Evolutionary conservation across 2,329 filamentous ascomycete species (phyloP), one percentile per base, ranked within the genome.

Genomic region (Eutypella sp.): DNA sequence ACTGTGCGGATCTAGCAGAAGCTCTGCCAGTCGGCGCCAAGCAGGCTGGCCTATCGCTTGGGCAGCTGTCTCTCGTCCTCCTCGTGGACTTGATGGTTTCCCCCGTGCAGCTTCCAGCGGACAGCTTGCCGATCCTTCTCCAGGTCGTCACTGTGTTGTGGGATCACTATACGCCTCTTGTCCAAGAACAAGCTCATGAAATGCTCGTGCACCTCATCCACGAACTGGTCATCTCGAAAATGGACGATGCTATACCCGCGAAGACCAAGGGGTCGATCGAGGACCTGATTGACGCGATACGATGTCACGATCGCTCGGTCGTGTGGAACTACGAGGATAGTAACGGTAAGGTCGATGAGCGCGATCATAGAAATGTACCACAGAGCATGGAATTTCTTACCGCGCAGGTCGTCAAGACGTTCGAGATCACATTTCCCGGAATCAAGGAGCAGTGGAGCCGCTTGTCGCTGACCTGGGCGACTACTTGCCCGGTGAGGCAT

Each of bases 151-250:
- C 92, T 11, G 89, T 97, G 3, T 78, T 97, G 2, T 99, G 93
- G 93, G 95, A 99, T 63, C 92, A 97, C 60, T 96, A 99, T 59
- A 96, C 89, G 1, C 83, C 89, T 3, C 79, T 96, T 10, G 93
- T 99, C 2, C 92, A 97, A 64, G 93, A 97, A 55, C 92, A 99
- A 65, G 91, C 95, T 24, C 83, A 91, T 41, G 93, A 99, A 67
- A 96, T 99, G 91, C 79, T 99, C 15, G 91, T 99, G 2, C 93
- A 99, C 70, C 77, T 99, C 16, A 95, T 99, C 40, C 93, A 99
- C 58, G 93, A 97, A 64, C 75, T 97, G 6, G 89, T 99, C 31
- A 90, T 96, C 23, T 82, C 81, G 1, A 76, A 72, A 38, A 83
- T 95, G 48, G 87, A 95, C 46, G 82, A 89, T 40, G 77, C 83